These are phyloP conservation scores for Begonia peltatifolia DNA, from an alignment of 306 rosid genomes.

Conservation along the genomic window DNA sequence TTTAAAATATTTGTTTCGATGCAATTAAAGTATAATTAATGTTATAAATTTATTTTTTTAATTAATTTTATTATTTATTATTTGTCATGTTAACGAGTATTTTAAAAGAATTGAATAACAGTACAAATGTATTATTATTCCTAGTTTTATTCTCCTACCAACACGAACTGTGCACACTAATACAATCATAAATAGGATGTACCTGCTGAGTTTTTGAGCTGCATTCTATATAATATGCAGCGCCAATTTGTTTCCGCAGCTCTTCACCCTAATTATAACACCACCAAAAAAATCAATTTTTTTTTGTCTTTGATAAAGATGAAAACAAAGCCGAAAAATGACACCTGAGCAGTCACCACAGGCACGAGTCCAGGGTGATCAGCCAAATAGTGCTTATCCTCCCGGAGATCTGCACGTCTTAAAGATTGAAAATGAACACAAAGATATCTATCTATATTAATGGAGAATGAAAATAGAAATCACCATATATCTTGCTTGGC, in stretches of 20 bases:
- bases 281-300: conserved; percentile 8
- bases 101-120: not conserved
- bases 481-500: too few species aligned
- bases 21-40: too few species aligned
- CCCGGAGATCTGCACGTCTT: conserved; percentile 59
- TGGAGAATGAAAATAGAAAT: too few species aligned
- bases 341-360: conserved; percentile 71
- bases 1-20: too few species aligned
- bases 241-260: conserved; percentile 80
- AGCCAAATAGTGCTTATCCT: conserved; percentile 72
- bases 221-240: conserved; percentile 68
- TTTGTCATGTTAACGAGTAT: not conserved
- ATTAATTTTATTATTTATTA: too few species aligned
- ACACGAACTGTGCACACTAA: too few species aligned
- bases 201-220: conserved; percentile 99
- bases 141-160: too few species aligned
- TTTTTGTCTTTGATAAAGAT: conserved; percentile 2
- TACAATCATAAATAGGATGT: not conserved
- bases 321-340: conserved; percentile 2
- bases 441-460: not conserved
- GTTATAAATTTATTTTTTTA: too few species aligned
- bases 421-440: not conserved
- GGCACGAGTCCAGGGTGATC: conserved; percentile 88
- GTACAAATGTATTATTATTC: not conserved
- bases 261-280: conserved; percentile 69